Evolutionary conservation across 208 protist genomes (phyloP), one percentile per base, ranked within the genome.

Genomic region (Acanthamoeba lenticulata): DNA sequence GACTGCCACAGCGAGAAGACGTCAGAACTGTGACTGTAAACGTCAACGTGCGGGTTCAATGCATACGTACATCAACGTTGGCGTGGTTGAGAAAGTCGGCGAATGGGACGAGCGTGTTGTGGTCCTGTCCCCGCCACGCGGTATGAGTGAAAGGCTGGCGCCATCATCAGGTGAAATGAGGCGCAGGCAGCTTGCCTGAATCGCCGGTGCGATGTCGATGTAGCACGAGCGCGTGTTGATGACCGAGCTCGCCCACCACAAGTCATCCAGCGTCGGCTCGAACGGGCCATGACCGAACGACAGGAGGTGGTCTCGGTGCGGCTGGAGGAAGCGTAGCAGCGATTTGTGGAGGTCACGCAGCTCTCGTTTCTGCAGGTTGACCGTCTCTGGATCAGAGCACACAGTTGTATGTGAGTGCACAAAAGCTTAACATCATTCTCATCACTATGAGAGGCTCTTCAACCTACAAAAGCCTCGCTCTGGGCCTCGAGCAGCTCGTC

Each of bases 141-240:
- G 47, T n/a, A 52, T 52, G 47, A 52, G 47, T 5, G 47, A 5
- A 15, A 69, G 4, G 36, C 3, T 38, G 60, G 5, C 5, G 15
- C 9, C 47, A 34, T 13, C 7, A 69, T 4, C 7, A 7, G 34
- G n/a, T 1, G 13, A 3, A 2, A 32, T 9, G 60, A 36, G n/a
- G 11, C 4, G 7, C 11, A 11, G 29, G 29, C 4, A 62, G 24
- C n/a, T 52, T 15, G 36, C 60, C 60, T 69, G 60, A 69, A 69
- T 69, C 29, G 60, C 29, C 13, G 72, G 36, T 11, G 21, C 9
- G 40, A 83, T 49, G 38, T 83, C 72, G 17, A 83, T 83, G 42
- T 83, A 83, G 72, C 72, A 83, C 38, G 72, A 42, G 27, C 72
- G 72, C 9, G 72, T 83, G 72, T 83, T 83, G 40, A 83, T 49